Evolutionary conservation across 169 alveolate species (phyloP).

Genomic region (Babesia ovata): DNA sequence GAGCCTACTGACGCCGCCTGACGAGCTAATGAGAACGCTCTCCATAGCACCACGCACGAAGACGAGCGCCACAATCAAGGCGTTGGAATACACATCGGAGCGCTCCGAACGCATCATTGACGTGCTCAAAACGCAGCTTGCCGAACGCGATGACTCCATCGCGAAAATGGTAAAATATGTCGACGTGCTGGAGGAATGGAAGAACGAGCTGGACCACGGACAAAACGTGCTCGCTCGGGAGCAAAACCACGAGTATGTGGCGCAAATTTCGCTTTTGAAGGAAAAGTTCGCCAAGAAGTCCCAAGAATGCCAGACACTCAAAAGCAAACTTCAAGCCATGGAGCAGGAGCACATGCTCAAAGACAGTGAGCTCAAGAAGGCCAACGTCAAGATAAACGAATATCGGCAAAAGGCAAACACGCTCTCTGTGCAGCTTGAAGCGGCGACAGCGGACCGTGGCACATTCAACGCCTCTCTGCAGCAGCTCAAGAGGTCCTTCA

Average conservation of each 20-base stretch:
- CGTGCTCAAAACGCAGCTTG: conserved; percentile 47
- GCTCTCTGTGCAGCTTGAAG: conserved; percentile 9
- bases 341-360: conserved; percentile 53
- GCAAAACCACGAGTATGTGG: conserved; percentile 4
- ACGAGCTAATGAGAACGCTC: neutral
- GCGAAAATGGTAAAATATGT: conserved; percentile 37
- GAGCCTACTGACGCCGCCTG: neutral
- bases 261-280: neutral
- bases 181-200: conserved; percentile 55
- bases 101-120: conserved; percentile 18
- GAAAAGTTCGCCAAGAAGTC: conserved; percentile 9
- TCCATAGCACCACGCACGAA: neutral
- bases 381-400: conserved; percentile 2
- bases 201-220: conserved; percentile 33
- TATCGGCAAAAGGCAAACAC: neutral
- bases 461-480: conserved; percentile 33
- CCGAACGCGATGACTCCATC: conserved; percentile 42
- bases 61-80: neutral
- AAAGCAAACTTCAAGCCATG: conserved; percentile 29
- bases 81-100: conserved; percentile 1
- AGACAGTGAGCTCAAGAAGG: conserved; percentile 40
- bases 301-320: conserved; percentile 21
- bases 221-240: conserved; percentile 2
- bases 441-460: conserved; percentile 30
- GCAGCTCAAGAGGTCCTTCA: conserved; percentile 38